Evolutionary conservation across 1,284 basidiomycete species (phyloP).

Genomic region (Moniliophthora roreri): DNA sequence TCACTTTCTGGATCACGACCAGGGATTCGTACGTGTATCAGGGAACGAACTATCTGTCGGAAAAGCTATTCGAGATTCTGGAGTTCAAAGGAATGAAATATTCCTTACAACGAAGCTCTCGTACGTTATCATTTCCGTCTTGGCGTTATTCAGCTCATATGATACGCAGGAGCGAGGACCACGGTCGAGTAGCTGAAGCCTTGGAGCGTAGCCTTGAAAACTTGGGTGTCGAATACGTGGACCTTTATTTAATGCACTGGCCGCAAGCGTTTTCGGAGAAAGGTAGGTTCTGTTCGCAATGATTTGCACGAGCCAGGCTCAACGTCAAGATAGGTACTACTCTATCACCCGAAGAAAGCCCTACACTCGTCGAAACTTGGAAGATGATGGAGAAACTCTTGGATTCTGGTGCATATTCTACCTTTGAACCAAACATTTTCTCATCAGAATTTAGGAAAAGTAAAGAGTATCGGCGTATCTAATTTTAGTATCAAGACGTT

Average conservation of each 20-base stretch:
- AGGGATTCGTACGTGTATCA: not conserved
- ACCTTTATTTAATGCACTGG: conserved; percentile 25
- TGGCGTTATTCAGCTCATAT: not conserved
- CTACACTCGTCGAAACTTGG: conserved; percentile 49
- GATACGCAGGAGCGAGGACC: conserved; percentile 12
- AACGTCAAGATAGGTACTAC: conserved; percentile 7
- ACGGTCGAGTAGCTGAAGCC: conserved; percentile 15
- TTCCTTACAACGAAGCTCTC: conserved; percentile 17
- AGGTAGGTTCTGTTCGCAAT: conserved; percentile 6
- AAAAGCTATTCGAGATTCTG: conserved; percentile 11
- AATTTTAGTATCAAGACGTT: conserved; percentile 48
- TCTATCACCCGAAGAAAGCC: conserved; percentile 20
- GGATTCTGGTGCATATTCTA: conserved; percentile 31
- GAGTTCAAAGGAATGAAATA: conserved; percentile 14
- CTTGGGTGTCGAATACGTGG: conserved; percentile 20
- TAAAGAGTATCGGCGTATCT: conserved; percentile 48
- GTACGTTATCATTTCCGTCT: conserved; percentile 3
- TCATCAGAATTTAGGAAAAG: conserved; percentile 32
- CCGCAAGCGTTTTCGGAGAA: conserved; percentile 14
- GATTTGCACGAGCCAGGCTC: not conserved
- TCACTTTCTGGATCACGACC: not conserved
- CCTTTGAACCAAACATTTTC: not conserved
- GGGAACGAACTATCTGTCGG: conserved; percentile 18
- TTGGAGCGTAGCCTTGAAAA: conserved; percentile 13
- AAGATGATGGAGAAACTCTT: conserved; percentile 57